Conservation (phyloP, 2,329 filamentous ascomycete species). For the Ceratocystis harringtonii region DNA sequence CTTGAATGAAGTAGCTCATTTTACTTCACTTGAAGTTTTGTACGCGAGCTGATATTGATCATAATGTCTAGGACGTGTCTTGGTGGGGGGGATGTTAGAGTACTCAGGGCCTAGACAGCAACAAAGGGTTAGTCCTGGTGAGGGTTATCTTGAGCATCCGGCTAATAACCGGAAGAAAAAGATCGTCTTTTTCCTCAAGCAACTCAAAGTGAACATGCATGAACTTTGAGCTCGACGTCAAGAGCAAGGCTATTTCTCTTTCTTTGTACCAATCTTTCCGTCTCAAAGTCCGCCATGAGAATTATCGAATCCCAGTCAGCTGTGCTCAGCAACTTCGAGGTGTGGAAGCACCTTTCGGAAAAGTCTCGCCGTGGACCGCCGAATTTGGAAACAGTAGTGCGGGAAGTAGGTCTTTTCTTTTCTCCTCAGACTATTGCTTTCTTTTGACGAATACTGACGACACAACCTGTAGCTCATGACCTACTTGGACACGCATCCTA, state of each 20-base stretch:
- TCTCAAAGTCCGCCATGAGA: slow-evolving; percentile 36
- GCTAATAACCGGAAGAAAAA: too few relatives aligned
- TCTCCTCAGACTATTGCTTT: slow-evolving; percentile 1
- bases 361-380: slow-evolving; percentile 37
- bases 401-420: slow-evolving; percentile 38
- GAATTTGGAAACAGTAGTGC: slow-evolving; percentile 46
- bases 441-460: not conserved
- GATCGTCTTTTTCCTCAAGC: too few relatives aligned
- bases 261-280: not conserved
- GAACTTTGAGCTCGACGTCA: not conserved
- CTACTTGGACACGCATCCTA: slow-evolving; percentile 41
- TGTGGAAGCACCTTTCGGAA: slow-evolving; percentile 48
- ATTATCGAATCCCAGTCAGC: slow-evolving; percentile 57
- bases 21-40: too few relatives aligned
- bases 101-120: too few relatives aligned
- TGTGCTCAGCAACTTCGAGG: slow-evolving; percentile 58
- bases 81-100: too few relatives aligned
- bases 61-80: too few relatives aligned
- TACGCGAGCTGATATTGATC: too few relatives aligned
- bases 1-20: too few relatives aligned
- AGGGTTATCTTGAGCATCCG: too few relatives aligned
- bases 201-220: too few relatives aligned
- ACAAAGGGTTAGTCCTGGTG: too few relatives aligned
- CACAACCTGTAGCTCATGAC: slow-evolving; percentile 36
- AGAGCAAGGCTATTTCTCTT: not conserved